Evolutionary conservation across 768 basidiomycete species (phyloP).

Genomic region (Rickenella mellea): DNA sequence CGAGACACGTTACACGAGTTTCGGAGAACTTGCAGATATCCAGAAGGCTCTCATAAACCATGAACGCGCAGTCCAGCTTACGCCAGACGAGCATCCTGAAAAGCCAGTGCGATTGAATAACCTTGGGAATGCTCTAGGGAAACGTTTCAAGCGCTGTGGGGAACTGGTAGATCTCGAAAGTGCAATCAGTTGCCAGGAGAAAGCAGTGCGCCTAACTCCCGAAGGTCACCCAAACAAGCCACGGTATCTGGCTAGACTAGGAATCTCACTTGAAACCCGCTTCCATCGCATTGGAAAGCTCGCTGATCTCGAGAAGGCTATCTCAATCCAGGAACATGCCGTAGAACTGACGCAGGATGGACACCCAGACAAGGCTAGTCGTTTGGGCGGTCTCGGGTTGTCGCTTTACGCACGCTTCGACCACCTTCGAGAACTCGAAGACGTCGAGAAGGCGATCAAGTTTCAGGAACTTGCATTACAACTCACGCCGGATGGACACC

Average conservation of each 20-base stretch:
- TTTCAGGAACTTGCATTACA: constrained; percentile 1
- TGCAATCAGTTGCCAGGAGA: background rate
- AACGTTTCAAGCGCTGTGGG: constrained; percentile 6
- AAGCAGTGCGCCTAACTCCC: constrained; percentile 1
- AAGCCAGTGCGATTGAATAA: constrained; percentile 2
- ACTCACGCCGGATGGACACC: constrained; percentile 4
- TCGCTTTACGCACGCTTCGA: constrained; percentile 3
- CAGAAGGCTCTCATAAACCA: constrained; percentile 3
- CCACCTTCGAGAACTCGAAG: constrained; percentile 1
- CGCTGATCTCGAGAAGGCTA: constrained; percentile 6
- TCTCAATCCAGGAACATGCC: constrained; percentile 1
- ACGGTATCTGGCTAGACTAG: constrained; percentile 5
- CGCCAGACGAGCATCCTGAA: constrained; percentile 6
- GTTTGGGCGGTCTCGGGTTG: constrained; percentile 5
- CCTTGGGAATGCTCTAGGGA: constrained; percentile 3
- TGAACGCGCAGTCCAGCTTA: constrained; percentile 4
- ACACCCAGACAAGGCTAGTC: constrained; percentile 4
- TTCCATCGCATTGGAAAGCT: constrained; percentile 6
- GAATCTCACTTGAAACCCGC: constrained; percentile 1
- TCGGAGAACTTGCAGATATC: constrained; percentile 6
- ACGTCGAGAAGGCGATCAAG: constrained; percentile 1
- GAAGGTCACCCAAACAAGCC: constrained; percentile 7
- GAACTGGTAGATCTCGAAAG: constrained; percentile 2
- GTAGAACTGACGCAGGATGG: constrained; percentile 5
- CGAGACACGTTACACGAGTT: constrained; percentile 2